Evolutionary conservation across 2,329 filamentous ascomycete species (phyloP), one percentile per base, ranked within the genome.

Genomic region (Fusarium tuaranense): DNA sequence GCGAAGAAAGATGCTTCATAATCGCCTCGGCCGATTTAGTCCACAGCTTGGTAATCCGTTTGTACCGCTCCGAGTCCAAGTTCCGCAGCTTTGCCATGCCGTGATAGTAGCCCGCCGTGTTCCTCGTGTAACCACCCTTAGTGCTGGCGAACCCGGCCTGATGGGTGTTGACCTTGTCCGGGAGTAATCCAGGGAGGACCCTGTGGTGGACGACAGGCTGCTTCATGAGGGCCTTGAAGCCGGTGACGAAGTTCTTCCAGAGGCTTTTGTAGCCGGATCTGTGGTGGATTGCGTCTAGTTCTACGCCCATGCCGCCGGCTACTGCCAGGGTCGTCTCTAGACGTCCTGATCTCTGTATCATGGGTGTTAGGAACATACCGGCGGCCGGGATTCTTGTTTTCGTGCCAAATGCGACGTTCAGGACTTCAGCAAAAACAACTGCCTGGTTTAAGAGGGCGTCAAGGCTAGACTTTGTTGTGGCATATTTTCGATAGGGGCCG

Each of bases 21-120:
- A 91, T 92, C 8, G 92, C 95, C 76, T 97, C 92, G 63, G 92
- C 93, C 2, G 94, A 94, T 1, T 87, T 80, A 48, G 94, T 84
- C 94, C 94, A 98, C 58, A 91, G 90, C 72, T 95, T 92, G 77
- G 88, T 91, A 84, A 96, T 95, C 4, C 82, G 71, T 2, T 78
- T 82, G 78, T 93, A 97, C 87, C 79, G 96, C 92, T 81, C 97
- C 97, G 65, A 96, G 83, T 38, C 34, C 44, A 63, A 7, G 60
- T 39, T 63, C 78, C 92, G 97, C 93, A 97, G 96, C 86, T 97
- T 97, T 82, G 97, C 92, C 36, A 97, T 88, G 78, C 97, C 97
- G 83, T 97, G 94, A 84, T 97, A 97, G 84, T 92, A 97, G 51
- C 91, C 94, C 81, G 97, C 94, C 34, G 89, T 89, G 8, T 93